Evolutionary conservation across 768 basidiomycete species (phyloP).

Genomic region (Rubroboletus pulcherrimus): DNA sequence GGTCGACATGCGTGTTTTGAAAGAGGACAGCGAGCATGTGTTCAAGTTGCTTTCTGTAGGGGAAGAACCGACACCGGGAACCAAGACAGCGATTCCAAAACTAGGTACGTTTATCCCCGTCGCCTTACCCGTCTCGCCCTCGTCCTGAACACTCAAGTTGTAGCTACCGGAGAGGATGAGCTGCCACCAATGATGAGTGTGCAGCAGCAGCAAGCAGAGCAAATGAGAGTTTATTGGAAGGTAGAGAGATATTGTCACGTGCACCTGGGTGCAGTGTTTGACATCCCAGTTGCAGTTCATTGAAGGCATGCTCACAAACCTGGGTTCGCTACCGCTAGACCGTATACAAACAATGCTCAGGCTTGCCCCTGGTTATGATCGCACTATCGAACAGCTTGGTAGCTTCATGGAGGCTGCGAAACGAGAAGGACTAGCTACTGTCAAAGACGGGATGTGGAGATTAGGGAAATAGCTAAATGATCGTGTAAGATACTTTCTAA

Average conservation of each 20-base stretch:
- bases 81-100: constrained; percentile 20
- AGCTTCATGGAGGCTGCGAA: constrained; percentile 79
- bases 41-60: constrained; percentile 65
- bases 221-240: constrained; percentile 90
- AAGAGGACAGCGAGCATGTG: constrained; percentile 54
- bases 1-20: constrained; percentile 78
- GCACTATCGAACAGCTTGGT: constrained; percentile 72
- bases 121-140: not conserved
- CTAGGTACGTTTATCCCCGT: constrained; percentile 17
- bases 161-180: constrained; percentile 41
- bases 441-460: constrained; percentile 70
- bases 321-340: constrained; percentile 70
- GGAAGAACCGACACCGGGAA: constrained; percentile 40
- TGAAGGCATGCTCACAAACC: constrained; percentile 87
- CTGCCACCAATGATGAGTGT: constrained; percentile 47
- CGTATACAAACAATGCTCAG: constrained; percentile 89
- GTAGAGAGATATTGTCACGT: constrained; percentile 32
- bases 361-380: constrained; percentile 80
- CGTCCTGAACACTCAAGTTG: not conserved
- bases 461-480: constrained; percentile 29
- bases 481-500: not conserved
- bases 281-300: constrained; percentile 55
- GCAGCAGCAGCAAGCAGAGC: constrained; percentile 77
- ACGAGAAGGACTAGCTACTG: constrained; percentile 69
- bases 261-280: not conserved